Conservation (phyloP, 2,329 filamentous ascomycete species). For the Paracamarosporium sp. region DNA sequence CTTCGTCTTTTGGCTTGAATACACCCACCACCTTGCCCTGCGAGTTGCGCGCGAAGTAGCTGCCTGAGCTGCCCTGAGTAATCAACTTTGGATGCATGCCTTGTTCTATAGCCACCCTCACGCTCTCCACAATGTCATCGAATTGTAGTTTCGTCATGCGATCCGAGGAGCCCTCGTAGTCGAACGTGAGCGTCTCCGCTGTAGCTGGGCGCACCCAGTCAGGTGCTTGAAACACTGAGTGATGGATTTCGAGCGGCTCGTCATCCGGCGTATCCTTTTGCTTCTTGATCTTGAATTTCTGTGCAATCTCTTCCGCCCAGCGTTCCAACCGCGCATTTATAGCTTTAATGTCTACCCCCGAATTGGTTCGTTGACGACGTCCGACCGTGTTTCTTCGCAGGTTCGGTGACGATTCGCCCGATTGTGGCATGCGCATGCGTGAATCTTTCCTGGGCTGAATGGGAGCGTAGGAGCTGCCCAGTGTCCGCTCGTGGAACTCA, state of each 20-base stretch:
- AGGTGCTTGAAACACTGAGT: slow-evolving; percentile 94
- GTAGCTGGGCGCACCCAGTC: slow-evolving; percentile 84
- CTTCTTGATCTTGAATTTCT: slow-evolving; percentile 89
- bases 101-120: slow-evolving; percentile 86
- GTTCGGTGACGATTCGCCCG: slow-evolving; percentile 42
- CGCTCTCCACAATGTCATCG: slow-evolving; percentile 86
- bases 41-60: slow-evolving; percentile 92
- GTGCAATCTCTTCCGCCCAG: slow-evolving; percentile 98
- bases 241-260: slow-evolving; percentile 91
- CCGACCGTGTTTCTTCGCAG: slow-evolving; percentile 28
- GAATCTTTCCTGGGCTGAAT: slow-evolving; percentile 54
- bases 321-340: slow-evolving; percentile 94
- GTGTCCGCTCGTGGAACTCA: slow-evolving; percentile 42
- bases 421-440: slow-evolving; percentile 51
- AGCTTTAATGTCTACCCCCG: slow-evolving; percentile 95
- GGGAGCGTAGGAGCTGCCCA: slow-evolving; percentile 53
- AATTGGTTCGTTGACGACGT: slow-evolving; percentile 72
- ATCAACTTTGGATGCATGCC: slow-evolving; percentile 96
- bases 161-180: slow-evolving; percentile 63
- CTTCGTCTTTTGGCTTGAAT: slow-evolving; percentile 99
- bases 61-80: slow-evolving; percentile 94
- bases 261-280: slow-evolving; percentile 76
- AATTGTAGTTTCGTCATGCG: slow-evolving; percentile 82
- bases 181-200: slow-evolving; percentile 71
- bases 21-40: slow-evolving; percentile 96